Evolutionary conservation across 139 green algal genomes (phyloP).

Genomic region (Tetraselmis chui): DNA sequence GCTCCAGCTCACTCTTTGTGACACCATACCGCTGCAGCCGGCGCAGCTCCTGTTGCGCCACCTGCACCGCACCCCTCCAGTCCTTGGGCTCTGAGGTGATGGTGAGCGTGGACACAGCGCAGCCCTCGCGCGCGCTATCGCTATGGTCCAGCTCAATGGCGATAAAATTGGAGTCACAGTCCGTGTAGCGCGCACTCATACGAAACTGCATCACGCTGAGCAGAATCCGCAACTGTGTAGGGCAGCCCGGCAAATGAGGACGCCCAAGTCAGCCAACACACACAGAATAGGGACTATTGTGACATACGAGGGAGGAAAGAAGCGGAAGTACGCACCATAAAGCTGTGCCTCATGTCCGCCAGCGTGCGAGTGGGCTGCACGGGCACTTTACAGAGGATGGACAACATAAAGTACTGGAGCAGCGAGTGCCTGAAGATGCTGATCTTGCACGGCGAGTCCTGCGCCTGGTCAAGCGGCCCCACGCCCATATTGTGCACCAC

Average conservation of each 20-base stretch:
- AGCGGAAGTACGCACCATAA: constrained; percentile 52
- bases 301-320: background rate
- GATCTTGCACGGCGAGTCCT: constrained; percentile 35
- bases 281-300: background rate
- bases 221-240: constrained; percentile 54
- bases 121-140: constrained; percentile 86
- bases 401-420: constrained; percentile 90
- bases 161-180: constrained; percentile 68
- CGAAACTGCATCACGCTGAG: constrained; percentile 88
- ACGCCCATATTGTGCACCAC: constrained; percentile 78
- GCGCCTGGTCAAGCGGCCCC: constrained; percentile 18
- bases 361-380: constrained; percentile 64
- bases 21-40: constrained; percentile 84
- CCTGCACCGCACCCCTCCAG: constrained; percentile 67
- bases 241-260: background rate
- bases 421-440: constrained; percentile 90
- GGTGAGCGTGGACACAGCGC: constrained; percentile 87
- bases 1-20: constrained; percentile 78
- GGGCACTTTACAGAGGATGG: constrained; percentile 94
- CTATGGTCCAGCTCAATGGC: constrained; percentile 86
- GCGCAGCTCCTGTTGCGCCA: constrained; percentile 77
- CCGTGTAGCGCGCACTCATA: constrained; percentile 65
- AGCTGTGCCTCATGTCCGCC: constrained; percentile 56
- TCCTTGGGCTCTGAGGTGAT: constrained; percentile 83
- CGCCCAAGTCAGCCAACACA: background rate